Evolutionary conservation across 2,329 filamentous ascomycete genomes (phyloP).

Genomic region (Fusarium compactum): DNA sequence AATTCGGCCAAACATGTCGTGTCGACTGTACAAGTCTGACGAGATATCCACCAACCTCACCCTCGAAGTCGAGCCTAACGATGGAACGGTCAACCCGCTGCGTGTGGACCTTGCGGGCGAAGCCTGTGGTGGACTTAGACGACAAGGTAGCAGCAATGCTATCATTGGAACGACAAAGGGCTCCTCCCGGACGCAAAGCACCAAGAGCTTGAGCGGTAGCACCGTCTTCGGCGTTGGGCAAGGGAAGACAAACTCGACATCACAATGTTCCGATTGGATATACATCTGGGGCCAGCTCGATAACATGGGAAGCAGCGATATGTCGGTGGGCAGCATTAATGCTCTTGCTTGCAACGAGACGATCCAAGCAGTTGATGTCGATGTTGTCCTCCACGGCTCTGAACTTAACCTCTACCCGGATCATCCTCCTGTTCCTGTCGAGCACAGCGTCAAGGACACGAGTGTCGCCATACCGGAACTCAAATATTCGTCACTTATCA

Average conservation of each 20-base stretch:
- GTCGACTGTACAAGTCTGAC: conserved; percentile 34
- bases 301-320: conserved; percentile 39
- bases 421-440: conserved; percentile 46
- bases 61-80: conserved; percentile 27
- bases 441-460: conserved; percentile 38
- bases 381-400: conserved; percentile 42
- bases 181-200: not conserved
- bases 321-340: conserved; percentile 48
- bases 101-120: conserved; percentile 43
- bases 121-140: conserved; percentile 24
- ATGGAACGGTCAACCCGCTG: conserved; percentile 37
- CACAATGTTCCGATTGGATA: conserved; percentile 51
- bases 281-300: conserved; percentile 53
- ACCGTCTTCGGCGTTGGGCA: conserved; percentile 38
- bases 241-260: conserved; percentile 34
- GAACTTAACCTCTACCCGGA: conserved; percentile 46
- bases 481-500: conserved; percentile 49
- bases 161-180: conserved; percentile 32
- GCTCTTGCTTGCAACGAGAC: conserved; percentile 56
- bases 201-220: not conserved
- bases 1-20: conserved; percentile 49
- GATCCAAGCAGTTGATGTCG: conserved; percentile 47
- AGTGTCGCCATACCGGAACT: conserved; percentile 44
- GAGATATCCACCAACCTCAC: conserved; percentile 47
- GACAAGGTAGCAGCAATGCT: conserved; percentile 29